These are phyloP conservation scores for Diutina mesorugosa DNA, from an alignment of 1,139 yeast species.

Conservation along the genomic window DNA sequence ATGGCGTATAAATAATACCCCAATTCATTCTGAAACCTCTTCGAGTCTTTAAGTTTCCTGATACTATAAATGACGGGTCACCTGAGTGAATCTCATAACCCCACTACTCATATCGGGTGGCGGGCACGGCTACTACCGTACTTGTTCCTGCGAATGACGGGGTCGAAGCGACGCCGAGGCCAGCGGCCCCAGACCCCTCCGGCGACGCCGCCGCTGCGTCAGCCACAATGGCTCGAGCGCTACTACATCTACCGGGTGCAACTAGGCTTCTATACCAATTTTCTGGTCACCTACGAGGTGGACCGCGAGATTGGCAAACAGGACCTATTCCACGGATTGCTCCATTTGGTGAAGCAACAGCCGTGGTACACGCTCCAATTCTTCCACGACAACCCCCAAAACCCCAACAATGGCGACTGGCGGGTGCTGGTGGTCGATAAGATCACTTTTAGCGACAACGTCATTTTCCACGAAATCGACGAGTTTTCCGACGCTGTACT, in stretches of 20 bases:
- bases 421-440: slow-evolving; percentile 1
- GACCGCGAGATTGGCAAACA: not conserved
- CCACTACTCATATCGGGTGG: not conserved
- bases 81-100: not conserved
- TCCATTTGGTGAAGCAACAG: not conserved
- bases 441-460: not conserved
- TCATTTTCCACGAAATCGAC: not conserved
- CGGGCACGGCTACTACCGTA: not conserved
- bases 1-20: too few species aligned
- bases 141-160: not conserved
- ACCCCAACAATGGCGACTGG: not conserved
- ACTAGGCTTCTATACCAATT: not conserved
- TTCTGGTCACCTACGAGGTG: not conserved
- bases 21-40: too few species aligned
- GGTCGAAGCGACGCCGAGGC: not conserved
- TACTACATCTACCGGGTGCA: not conserved
- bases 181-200: not conserved
- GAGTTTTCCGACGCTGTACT: not conserved
- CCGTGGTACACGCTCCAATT: not conserved
- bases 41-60: too few species aligned
- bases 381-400: not conserved
- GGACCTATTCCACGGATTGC: slow-evolving; percentile 1
- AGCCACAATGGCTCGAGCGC: not conserved
- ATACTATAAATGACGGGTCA: too few species aligned
- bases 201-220: not conserved